Conservation (phyloP, 495 filamentous ascomycete genomes). For the Hyaloscypha variabilis region DNA sequence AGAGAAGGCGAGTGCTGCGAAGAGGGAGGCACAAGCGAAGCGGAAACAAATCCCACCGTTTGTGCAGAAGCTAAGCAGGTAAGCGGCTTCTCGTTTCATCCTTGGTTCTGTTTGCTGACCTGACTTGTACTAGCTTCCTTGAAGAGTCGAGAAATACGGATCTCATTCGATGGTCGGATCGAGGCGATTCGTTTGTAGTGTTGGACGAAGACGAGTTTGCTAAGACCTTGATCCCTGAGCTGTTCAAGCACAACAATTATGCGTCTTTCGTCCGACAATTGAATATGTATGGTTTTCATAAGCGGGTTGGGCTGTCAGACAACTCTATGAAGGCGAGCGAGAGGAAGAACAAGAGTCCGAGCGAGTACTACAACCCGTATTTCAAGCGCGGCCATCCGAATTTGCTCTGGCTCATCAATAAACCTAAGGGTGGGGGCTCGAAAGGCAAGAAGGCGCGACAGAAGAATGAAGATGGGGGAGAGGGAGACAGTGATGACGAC, state of each 20-base stretch:
- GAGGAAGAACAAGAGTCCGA: conserved; percentile 94
- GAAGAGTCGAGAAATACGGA: conserved; percentile 91
- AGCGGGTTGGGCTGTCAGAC: conserved; percentile 94
- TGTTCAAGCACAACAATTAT: conserved; percentile 99
- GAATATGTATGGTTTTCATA: conserved; percentile 99
- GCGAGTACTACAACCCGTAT: conserved; percentile 96
- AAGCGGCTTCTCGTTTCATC: conserved; percentile 30
- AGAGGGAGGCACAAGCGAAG: conserved; percentile 81
- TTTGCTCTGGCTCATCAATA: conserved; percentile 95
- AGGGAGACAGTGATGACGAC: conserved; percentile 73
- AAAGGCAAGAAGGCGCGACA: conserved; percentile 53
- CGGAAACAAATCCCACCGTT: conserved; percentile 96
- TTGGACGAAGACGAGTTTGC: conserved; percentile 98
- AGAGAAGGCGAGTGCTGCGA: conserved; percentile 71
- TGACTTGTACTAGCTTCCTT: conserved; percentile 67
- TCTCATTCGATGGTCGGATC: conserved; percentile 95
- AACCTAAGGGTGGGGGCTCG: conserved; percentile 71
- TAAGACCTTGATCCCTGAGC: conserved; percentile 92
- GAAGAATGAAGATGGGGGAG: conserved; percentile 72
- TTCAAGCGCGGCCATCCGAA: conserved; percentile 94
- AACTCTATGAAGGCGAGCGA: conserved; percentile 98
- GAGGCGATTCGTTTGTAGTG: conserved; percentile 95
- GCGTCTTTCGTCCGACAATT: conserved; percentile 97
- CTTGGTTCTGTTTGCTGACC: conserved; percentile 20
- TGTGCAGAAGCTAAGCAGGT: conserved; percentile 98